A percentile compares a stretch with the other conserved stretches of the same genome.
These are phyloP conservation scores for Coemansia sp. DNA, from an alignment of 192 early-diverging fungal species.

Conservation along the genomic window DNA sequence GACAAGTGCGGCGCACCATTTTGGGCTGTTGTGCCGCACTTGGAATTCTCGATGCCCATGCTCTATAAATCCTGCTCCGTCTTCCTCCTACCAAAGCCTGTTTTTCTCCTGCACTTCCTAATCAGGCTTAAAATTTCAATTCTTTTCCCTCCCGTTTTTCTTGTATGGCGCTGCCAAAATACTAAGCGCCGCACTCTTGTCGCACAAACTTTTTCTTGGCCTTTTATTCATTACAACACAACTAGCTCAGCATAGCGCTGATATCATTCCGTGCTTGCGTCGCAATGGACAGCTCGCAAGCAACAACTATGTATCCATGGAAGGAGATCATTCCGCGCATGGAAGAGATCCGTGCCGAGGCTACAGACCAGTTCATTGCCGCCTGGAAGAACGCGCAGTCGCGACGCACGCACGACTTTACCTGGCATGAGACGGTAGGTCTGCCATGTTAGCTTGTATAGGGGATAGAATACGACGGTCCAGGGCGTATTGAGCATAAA, in stretches of 20 bases:
- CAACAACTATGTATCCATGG: conserved; percentile 40
- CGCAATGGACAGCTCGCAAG: conserved; percentile 19
- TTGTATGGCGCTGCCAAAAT: neutral
- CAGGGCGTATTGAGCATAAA: neutral
- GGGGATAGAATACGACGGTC: neutral
- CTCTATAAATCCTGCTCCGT: neutral
- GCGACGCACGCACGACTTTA: conserved; percentile 33
- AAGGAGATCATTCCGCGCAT: conserved; percentile 51
- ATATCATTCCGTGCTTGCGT: neutral
- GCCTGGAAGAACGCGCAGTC: conserved; percentile 41
- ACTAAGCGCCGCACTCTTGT: conserved; percentile 2
- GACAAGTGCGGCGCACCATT: neutral
- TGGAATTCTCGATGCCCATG: neutral
- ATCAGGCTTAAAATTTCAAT: neutral
- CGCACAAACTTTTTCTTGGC: neutral
- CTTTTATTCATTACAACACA: neutral
- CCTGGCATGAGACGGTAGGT: conserved; percentile 57
- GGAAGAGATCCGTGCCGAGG: conserved; percentile 52
- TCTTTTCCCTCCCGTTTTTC: neutral
- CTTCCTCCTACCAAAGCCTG: neutral
- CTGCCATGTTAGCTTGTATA: neutral
- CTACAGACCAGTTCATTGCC: conserved; percentile 50
- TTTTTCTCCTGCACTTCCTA: conserved; percentile 6
- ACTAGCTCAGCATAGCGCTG: neutral
- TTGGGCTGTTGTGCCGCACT: conserved; percentile 8